phyloP scores from a whole-genome alignment of 2,329 filamentous ascomycete genomes.

The Sporothrix mexicana region DNA sequence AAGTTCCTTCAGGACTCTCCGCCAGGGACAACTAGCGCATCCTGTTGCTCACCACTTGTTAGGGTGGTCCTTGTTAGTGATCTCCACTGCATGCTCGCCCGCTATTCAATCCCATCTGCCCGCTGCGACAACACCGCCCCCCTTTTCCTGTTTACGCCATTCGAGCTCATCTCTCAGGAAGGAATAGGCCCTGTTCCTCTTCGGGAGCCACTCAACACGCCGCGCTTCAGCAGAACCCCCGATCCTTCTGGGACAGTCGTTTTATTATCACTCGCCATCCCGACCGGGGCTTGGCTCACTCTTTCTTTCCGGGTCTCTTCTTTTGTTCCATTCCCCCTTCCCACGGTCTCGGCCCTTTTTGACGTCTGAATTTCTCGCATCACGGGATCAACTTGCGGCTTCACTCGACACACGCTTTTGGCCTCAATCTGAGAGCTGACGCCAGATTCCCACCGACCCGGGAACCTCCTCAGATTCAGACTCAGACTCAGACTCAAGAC shows the following conservation, averaged over 20 bases:
- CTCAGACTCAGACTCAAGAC: conserved; percentile 2
- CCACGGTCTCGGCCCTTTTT: neutral
- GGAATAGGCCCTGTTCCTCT: neutral
- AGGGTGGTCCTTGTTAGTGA: neutral
- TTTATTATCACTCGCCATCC: conserved; percentile 24
- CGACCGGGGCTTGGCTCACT: conserved; percentile 13
- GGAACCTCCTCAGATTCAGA: neutral
- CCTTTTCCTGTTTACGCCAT: neutral
- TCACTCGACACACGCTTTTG: neutral
- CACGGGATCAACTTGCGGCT: neutral
- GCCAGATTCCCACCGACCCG: neutral
- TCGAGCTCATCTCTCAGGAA: neutral
- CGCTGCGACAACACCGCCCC: neutral
- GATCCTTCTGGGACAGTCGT: neutral
- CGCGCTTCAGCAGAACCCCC: neutral
- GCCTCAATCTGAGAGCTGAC: neutral
- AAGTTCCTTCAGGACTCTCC: conserved; percentile 5
- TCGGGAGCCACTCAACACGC: neutral
- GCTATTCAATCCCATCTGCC: neutral
- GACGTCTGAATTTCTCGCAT: conserved; percentile 7
- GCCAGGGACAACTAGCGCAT: neutral
- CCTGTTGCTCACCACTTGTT: neutral
- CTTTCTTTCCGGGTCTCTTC: neutral
- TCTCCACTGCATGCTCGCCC: neutral
- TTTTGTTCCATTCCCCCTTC: neutral